A percentile compares a stretch with the other conserved stretches of the same genome.
Evolutionary conservation across 2,329 filamentous ascomycete species (phyloP).

Genomic region (Fusarium torreyae): DNA sequence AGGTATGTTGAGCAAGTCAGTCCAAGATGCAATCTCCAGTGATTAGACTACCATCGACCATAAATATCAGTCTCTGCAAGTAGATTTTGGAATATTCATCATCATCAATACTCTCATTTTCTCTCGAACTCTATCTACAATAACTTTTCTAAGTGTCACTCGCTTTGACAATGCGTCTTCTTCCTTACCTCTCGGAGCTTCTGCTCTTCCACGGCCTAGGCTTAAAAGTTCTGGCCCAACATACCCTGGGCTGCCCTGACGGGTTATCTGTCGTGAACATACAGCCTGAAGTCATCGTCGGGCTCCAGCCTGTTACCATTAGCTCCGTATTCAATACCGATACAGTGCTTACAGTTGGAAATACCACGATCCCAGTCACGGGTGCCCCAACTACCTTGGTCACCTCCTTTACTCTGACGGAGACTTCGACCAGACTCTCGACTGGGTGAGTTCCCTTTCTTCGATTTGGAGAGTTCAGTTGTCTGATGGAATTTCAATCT

Average conservation of each 20-base stretch:
- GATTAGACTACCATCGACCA: not conserved
- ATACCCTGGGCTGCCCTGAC: conserved; percentile 1
- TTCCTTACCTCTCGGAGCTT: not conserved
- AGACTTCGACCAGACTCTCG: conserved; percentile 4
- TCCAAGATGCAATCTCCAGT: not conserved
- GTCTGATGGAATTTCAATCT: not conserved
- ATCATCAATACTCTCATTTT: not conserved
- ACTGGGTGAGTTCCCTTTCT: not conserved
- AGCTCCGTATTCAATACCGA: not conserved
- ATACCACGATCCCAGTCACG: conserved; percentile 4
- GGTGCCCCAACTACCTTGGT: conserved; percentile 16
- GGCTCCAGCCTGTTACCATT: conserved; percentile 5
- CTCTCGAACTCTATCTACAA: too few species aligned
- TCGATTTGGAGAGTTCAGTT: accelerated
- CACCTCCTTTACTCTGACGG: conserved; percentile 1
- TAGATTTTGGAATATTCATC: not conserved
- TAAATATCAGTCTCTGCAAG: conserved; percentile 15
- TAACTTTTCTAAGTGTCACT: not conserved
- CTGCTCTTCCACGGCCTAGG: not conserved
- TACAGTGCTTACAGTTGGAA: conserved; percentile 8
- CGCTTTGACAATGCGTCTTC: conserved; percentile 4
- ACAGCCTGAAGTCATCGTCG: conserved; percentile 11
- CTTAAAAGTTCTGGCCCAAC: not conserved
- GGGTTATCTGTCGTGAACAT: conserved; percentile 1
- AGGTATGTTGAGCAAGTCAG: not conserved